These are phyloP conservation scores for Moesziomyces sp. DNA, from an alignment of 1,284 basidiomycete genomes.

Conservation along the genomic window DNA sequence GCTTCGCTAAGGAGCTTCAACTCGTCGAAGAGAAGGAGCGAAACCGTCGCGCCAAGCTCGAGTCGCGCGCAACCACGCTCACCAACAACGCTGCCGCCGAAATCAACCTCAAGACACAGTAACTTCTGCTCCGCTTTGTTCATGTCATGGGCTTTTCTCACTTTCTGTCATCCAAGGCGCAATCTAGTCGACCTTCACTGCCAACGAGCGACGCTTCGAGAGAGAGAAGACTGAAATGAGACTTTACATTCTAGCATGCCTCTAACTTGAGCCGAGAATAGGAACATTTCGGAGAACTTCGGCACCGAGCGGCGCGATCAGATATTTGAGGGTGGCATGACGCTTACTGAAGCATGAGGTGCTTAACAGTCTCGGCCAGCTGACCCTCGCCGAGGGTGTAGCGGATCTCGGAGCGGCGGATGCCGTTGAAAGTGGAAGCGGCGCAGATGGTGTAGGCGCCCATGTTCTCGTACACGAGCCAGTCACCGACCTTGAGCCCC, in stretches of 20 bases:
- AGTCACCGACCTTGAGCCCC: conserved; percentile 75
- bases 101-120: background rate
- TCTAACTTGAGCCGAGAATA: no score
- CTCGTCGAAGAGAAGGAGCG: conserved; percentile 36
- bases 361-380: conserved; percentile 31
- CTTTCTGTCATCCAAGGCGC: background rate
- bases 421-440: conserved; percentile 86
- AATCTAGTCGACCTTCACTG: no score
- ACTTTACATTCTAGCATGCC: no score
- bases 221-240: no score
- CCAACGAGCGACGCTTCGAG: no score
- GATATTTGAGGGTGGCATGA: background rate
- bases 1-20: conserved; percentile 52
- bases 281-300: no score
- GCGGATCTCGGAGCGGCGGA: conserved; percentile 67
- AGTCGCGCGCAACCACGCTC: conserved; percentile 23
- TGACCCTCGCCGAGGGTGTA: conserved; percentile 68
- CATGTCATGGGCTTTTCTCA: background rate
- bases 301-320: background rate
- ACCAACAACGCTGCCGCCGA: background rate
- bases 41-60: conserved; percentile 21
- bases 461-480: conserved; percentile 91
- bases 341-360: conserved; percentile 32
- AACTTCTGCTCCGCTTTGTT: background rate
- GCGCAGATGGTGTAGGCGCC: conserved; percentile 93